A percentile compares a stretch with the other conserved stretches of the same genome.
Conservation (phyloP, 2,329 filamentous ascomycete species). For the Penicillium sp. region DNA sequence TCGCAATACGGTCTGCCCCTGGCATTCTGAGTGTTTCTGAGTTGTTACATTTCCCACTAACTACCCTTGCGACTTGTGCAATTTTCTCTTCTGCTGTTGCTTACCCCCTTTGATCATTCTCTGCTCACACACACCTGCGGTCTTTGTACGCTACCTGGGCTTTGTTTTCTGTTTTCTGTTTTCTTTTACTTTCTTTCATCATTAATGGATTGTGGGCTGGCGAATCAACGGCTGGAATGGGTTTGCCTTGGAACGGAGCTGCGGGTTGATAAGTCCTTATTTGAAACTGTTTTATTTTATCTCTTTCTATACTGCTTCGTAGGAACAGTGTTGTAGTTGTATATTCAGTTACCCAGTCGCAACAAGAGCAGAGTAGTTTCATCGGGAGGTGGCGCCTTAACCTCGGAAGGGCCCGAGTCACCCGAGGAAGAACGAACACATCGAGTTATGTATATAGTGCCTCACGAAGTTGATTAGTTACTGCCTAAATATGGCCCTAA, state of each 20-base stretch:
- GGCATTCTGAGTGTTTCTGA: neutral
- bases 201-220: slow-evolving; percentile 23
- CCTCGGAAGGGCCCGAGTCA: neutral
- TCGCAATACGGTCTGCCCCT: neutral
- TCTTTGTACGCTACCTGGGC: slow-evolving; percentile 3
- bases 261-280: slow-evolving; percentile 16
- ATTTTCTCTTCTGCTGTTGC: neutral
- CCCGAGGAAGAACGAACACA: neutral
- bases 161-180: slow-evolving; percentile 9
- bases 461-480: neutral
- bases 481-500: neutral
- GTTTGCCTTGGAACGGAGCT: slow-evolving; percentile 21
- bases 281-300: neutral
- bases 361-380: too few relatives aligned
- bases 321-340: neutral
- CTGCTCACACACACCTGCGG: slow-evolving; percentile 13
- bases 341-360: neutral
- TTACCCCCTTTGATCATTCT: slow-evolving; percentile 7
- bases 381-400: too few relatives aligned
- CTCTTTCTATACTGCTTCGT: neutral
- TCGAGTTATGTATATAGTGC: too few relatives aligned
- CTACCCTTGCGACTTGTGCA: neutral
- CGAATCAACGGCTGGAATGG: slow-evolving; percentile 26
- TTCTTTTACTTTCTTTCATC: slow-evolving; percentile 19
- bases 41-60: neutral